Evolutionary conservation across 331 rosid species (phyloP).

Genomic region (Prunus yedoensis): DNA sequence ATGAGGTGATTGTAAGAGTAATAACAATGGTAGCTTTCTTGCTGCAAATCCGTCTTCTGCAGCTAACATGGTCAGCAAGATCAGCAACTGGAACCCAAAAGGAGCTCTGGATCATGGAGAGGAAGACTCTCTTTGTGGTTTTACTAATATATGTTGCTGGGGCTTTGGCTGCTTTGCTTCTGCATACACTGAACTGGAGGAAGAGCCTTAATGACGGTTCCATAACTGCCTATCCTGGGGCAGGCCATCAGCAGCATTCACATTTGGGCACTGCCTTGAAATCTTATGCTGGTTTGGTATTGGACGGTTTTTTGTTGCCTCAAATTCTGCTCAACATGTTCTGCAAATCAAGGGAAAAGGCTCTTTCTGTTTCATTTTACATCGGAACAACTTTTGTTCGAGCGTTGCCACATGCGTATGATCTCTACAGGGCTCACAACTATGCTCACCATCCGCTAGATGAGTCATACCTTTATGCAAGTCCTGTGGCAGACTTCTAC

Average conservation of each 20-base stretch:
- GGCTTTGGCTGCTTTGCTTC: slow-evolving; percentile 33
- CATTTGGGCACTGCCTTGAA: slow-evolving; percentile 38
- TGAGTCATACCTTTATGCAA: slow-evolving; percentile 37
- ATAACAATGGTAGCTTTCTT: slow-evolving; percentile 50
- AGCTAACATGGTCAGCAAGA: slow-evolving; percentile 54
- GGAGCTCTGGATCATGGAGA: slow-evolving; percentile 45
- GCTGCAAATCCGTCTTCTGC: slow-evolving; percentile 58
- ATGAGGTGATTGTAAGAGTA: slow-evolving; percentile 44
- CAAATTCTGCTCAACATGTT: slow-evolving; percentile 51
- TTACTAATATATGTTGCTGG: slow-evolving; percentile 42
- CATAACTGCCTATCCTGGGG: not conserved
- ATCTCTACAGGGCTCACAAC: slow-evolving; percentile 44
- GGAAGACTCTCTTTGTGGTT: slow-evolving; percentile 30
- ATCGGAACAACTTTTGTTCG: slow-evolving; percentile 61
- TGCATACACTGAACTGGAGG: slow-evolving; percentile 25
- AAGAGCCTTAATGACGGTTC: slow-evolving; percentile 1
- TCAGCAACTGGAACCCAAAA: slow-evolving; percentile 23
- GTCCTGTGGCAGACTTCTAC: slow-evolving; percentile 45
- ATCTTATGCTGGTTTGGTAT: slow-evolving; percentile 48
- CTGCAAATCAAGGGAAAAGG: slow-evolving; percentile 32
- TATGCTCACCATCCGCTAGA: slow-evolving; percentile 9
- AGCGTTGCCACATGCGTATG: slow-evolving; percentile 55
- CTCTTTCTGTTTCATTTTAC: slow-evolving; percentile 46
- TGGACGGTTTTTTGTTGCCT: slow-evolving; percentile 65
- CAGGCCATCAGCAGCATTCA: slow-evolving; percentile 7